Evolutionary conservation across 345 rosid genomes (phyloP).

Genomic region (Pistacia atlantica): DNA sequence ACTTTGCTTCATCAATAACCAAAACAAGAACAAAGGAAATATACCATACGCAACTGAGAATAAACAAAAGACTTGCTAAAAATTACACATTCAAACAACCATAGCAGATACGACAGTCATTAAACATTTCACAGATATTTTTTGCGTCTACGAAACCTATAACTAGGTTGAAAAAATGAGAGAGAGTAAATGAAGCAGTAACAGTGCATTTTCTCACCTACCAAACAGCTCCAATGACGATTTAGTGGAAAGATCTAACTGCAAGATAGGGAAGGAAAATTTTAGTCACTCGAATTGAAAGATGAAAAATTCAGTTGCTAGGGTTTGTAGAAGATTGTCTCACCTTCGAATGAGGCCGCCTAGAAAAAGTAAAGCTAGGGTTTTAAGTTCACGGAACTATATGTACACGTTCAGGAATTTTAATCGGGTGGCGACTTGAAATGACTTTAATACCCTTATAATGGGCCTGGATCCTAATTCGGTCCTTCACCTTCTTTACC

Average conservation of each 20-base stretch:
- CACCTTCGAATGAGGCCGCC: slow-evolving; percentile 5
- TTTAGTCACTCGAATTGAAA: not conserved
- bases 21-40: not conserved
- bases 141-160: not conserved
- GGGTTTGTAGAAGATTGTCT: not conserved
- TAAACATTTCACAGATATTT: not conserved
- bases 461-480: not conserved
- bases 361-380: not conserved
- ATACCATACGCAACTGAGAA: not conserved
- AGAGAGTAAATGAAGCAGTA: not conserved
- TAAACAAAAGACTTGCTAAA: not conserved
- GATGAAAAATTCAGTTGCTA: not conserved
- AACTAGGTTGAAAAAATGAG: not conserved
- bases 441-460: not conserved
- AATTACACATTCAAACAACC: not conserved
- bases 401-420: not conserved
- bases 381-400: not conserved
- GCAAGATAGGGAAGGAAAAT: slow-evolving; percentile 1
- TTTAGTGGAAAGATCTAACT: slow-evolving; percentile 8
- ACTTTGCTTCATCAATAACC: not conserved
- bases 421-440: not conserved
- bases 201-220: slow-evolving; percentile 20
- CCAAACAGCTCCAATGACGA: slow-evolving; percentile 29
- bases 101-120: not conserved
- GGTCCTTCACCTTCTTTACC: not conserved